Conservation (phyloP, 805 yeast genomes). For the Tetrapisispora namnaoensis region DNA sequence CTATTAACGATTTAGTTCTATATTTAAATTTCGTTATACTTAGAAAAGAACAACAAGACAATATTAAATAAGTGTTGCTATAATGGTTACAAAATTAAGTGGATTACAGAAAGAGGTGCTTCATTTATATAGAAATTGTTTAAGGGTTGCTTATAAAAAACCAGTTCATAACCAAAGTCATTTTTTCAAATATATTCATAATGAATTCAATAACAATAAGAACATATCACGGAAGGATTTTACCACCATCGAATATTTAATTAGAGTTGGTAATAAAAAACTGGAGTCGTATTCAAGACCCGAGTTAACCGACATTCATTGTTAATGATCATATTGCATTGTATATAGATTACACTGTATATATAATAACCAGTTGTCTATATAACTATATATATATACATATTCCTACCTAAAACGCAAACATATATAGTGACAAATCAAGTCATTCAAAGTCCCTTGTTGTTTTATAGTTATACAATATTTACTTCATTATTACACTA, state of each 20-base stretch:
- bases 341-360: too few relatives aligned
- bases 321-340: slow-evolving; percentile 1
- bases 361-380: too few relatives aligned
- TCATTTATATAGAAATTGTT: slow-evolving; percentile 38
- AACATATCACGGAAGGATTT: slow-evolving; percentile 67
- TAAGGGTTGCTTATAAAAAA: slow-evolving; percentile 37
- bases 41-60: not conserved
- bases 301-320: slow-evolving; percentile 53
- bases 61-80: too few relatives aligned
- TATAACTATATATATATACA: not conserved
- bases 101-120: slow-evolving; percentile 48
- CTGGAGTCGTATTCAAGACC: slow-evolving; percentile 64
- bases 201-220: slow-evolving; percentile 54
- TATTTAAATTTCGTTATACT: too few relatives aligned
- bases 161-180: slow-evolving; percentile 38
- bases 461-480: not conserved
- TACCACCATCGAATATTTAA: slow-evolving; percentile 72
- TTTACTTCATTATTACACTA: not conserved
- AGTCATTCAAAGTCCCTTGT: not conserved
- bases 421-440: not conserved
- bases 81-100: slow-evolving; percentile 29
- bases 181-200: slow-evolving; percentile 39
- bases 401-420: not conserved
- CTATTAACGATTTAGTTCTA: too few relatives aligned
- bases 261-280: slow-evolving; percentile 65